Percentiles rank a stretch among this genome's conserved stretches.
phyloP scores from a whole-genome alignment of 2,329 filamentous ascomycete genomes.

The Cryphonectria naterciae region DNA sequence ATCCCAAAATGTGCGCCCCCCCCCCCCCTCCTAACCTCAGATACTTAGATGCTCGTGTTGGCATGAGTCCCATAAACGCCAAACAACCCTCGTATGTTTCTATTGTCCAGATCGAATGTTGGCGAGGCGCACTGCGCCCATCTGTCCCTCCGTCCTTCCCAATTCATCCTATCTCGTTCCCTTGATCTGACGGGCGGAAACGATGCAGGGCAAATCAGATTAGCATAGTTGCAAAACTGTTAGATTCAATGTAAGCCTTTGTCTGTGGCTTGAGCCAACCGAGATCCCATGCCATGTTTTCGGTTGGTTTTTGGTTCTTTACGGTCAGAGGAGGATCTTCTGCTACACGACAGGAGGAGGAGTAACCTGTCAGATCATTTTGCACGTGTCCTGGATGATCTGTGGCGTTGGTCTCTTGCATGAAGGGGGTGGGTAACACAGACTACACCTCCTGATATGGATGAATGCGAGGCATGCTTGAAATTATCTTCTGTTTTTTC shows the following conservation, averaged over 20 bases:
- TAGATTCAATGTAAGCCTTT: neutral
- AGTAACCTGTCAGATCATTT: neutral
- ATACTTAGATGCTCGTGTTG: neutral
- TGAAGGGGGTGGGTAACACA: neutral
- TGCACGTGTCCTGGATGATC: neutral
- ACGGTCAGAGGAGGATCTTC: neutral
- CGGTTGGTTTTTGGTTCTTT: no score
- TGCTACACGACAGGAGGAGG: neutral
- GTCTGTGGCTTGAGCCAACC: neutral
- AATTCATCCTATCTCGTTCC: neutral
- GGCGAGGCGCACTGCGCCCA: neutral
- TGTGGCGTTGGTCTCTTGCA: conserved; percentile 1
- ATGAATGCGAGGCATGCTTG: neutral
- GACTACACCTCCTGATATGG: neutral
- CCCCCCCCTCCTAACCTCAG: neutral
- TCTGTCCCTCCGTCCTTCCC: neutral
- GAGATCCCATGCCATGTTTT: neutral
- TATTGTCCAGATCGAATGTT: conserved; percentile 19
- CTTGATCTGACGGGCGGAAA: neutral
- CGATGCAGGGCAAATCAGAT: neutral
- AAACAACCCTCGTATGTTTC: conserved; percentile 27
- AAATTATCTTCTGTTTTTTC: no score
- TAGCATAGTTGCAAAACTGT: neutral
- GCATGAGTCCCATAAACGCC: conserved; percentile 11
- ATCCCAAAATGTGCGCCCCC: neutral